phyloP scores from a whole-genome alignment of 2,329 filamentous ascomycete genomes.

The Sordariomycetes sp. region DNA sequence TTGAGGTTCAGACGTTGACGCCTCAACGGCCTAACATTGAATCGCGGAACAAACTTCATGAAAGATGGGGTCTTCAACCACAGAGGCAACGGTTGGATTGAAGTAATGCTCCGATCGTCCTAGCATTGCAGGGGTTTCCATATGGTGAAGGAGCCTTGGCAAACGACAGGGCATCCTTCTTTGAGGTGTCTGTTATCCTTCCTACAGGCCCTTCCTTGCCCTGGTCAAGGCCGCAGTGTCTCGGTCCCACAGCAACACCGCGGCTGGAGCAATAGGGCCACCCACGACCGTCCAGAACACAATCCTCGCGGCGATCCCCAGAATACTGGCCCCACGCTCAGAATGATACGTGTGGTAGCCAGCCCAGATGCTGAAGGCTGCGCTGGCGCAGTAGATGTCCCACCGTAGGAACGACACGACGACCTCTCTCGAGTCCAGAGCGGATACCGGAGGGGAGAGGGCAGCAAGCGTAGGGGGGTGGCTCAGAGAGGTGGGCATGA shows the following conservation, averaged over 20 bases:
- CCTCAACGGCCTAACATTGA: no score
- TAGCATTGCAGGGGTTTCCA: no score
- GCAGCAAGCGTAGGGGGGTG: conserved; percentile 3
- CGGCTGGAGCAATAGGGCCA: conserved; percentile 4
- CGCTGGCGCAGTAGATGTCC: conserved; percentile 6
- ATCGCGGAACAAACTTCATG: no score
- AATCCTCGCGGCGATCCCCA: background rate
- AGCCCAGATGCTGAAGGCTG: conserved; percentile 4
- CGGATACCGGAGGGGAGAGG: conserved; percentile 2
- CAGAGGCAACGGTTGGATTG: no score
- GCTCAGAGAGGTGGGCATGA: conserved; percentile 4
- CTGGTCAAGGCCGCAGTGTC: conserved; percentile 2
- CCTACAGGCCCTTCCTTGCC: no score
- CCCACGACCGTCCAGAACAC: conserved; percentile 1
- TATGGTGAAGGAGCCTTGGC: no score
- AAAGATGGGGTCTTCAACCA: no score
- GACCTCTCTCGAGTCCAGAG: conserved; percentile 3
- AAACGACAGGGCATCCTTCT: no score
- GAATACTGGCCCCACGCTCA: background rate
- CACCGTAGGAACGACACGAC: conserved; percentile 5
- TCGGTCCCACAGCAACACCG: conserved; percentile 5
- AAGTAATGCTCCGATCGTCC: no score
- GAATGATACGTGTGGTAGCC: conserved; percentile 1
- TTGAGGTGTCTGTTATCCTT: no score
- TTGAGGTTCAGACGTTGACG: no score